A percentile compares a stretch with the other conserved stretches of the same genome.
These are phyloP conservation scores for Petunia axillaris DNA, from an alignment of 257 asterid species.

Conservation along the genomic window DNA sequence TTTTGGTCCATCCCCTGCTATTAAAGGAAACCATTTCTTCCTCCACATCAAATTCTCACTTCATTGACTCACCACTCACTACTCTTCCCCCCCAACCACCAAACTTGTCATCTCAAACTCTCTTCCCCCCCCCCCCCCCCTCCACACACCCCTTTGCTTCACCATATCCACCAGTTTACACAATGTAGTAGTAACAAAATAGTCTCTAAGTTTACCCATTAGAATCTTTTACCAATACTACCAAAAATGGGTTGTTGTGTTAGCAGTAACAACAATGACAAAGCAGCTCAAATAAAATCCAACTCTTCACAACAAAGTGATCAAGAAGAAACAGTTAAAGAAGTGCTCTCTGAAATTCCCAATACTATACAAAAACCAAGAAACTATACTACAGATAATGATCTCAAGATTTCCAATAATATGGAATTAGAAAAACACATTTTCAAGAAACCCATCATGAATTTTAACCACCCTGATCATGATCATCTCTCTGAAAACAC, in stretches of 20 bases:
- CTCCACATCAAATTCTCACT: neutral
- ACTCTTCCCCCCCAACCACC: neutral
- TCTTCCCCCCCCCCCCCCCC: neutral
- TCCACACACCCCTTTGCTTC: neutral
- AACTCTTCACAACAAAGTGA: slow-evolving; percentile 23
- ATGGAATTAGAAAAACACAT: neutral
- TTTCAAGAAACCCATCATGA: neutral
- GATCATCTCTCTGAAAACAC: slow-evolving; percentile 30
- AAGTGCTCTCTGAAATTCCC: slow-evolving; percentile 31
- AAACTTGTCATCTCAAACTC: neutral
- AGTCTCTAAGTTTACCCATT: neutral
- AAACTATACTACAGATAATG: neutral
- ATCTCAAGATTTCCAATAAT: neutral
- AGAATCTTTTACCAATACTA: neutral
- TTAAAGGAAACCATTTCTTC: slow-evolving; percentile 16
- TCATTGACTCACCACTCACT: slow-evolving; percentile 9
- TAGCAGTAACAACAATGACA: slow-evolving; percentile 3
- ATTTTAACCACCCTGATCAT: neutral
- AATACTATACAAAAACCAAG: neutral
- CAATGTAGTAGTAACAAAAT: neutral
- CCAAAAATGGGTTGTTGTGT: slow-evolving; percentile 23
- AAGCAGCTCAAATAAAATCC: neutral
- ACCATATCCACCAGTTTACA: neutral
- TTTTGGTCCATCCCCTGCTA: neutral
- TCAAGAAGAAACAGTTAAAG: slow-evolving; percentile 29